Evolutionary conservation across 108 stramenopile genomes (phyloP), one percentile per base, ranked within the genome.

Genomic region (Skeletonema tropicum): DNA sequence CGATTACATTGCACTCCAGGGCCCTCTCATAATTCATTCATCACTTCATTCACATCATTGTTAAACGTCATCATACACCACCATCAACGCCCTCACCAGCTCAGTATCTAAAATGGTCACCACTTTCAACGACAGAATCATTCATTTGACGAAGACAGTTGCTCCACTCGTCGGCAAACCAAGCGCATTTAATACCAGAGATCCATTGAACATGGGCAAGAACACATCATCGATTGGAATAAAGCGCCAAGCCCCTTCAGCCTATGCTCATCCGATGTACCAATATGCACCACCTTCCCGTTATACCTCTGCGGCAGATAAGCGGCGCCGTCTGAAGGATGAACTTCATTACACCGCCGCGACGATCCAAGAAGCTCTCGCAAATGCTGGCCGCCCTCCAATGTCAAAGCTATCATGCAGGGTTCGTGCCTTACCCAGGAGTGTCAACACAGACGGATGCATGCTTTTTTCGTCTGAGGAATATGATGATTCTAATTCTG

Each of bases 341-440:
- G 72, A 80, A 69, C 61, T 73, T 33, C 25, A 67, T 13, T 73
- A 69, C 67, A 42, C 72, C 35, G 67, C 72, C 4, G 48, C 62
- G 13, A 64, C 72, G 6, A 69, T 69, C 46, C 49, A 73, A 55
- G 2, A 14, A 46, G 72, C 68, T 8, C 55, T 80, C 12, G 32
- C 48, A 11, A 45, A 72, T 35, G 71, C 72, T 33, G 79, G 72
- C 6, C 49, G 61, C 11, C 67, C 62, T 35, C 32, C 60, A 5
- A 8, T 67, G 71, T 60, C 59, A 52, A 0, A 25, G 3, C 6
- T 41, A 19, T 13, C 26, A 1, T 4, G 39, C 21, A 57, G 41
- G 12, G 72, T 45, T 32, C 59, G 71, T 57, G 71, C 71, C 6
- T 63, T 79, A 14, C 61, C 71, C 17, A 55, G 62, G 21, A 68